Percentiles rank a stretch among this genome's conserved stretches.
These are phyloP conservation scores for Globisporangium barbulae DNA, from an alignment of 352 stramenopile species.

Conservation along the genomic window DNA sequence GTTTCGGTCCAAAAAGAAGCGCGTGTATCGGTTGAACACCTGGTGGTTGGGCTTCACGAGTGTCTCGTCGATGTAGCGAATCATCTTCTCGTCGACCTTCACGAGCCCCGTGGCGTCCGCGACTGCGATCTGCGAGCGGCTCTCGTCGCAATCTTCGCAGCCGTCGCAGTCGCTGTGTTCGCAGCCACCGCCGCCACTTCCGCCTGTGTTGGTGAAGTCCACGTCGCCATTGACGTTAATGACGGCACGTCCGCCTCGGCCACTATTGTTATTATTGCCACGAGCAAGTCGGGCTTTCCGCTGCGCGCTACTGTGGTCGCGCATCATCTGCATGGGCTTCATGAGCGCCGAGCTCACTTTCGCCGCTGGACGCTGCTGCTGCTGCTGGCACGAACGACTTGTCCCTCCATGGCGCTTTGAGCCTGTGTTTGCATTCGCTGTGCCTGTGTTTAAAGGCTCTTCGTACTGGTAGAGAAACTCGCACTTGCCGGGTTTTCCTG, in stretches of 20 bases:
- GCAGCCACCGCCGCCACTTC: background rate
- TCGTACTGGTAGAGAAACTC: constrained; percentile 2
- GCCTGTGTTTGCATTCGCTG: background rate
- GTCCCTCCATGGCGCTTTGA: background rate
- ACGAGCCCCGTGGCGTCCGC: constrained; percentile 11
- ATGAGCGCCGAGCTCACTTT: constrained; percentile 19
- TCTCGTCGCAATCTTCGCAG: background rate
- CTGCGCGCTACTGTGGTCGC: constrained; percentile 14
- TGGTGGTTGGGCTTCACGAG: constrained; percentile 66
- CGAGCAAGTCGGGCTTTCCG: constrained; percentile 5
- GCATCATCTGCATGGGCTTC: constrained; percentile 24
- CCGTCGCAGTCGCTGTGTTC: background rate
- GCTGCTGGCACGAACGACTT: background rate
- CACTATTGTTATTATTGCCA: background rate
- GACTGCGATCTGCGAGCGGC: constrained; percentile 3
- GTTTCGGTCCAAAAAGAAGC: constrained; percentile 72
- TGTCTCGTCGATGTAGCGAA: constrained; percentile 72
- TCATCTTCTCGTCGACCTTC: constrained; percentile 40
- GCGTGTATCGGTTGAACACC: constrained; percentile 78
- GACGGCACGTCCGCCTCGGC: background rate
- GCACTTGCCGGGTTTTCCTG: constrained; percentile 3
- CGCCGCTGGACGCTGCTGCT: constrained; percentile 1
- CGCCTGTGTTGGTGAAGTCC: constrained; percentile 3
- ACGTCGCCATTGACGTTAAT: background rate
- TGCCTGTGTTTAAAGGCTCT: background rate